Percentiles rank a stretch among this genome's conserved stretches.
Evolutionary conservation across 2,329 filamentous ascomycete genomes (phyloP).

Genomic region (Nectriaceae sp.): DNA sequence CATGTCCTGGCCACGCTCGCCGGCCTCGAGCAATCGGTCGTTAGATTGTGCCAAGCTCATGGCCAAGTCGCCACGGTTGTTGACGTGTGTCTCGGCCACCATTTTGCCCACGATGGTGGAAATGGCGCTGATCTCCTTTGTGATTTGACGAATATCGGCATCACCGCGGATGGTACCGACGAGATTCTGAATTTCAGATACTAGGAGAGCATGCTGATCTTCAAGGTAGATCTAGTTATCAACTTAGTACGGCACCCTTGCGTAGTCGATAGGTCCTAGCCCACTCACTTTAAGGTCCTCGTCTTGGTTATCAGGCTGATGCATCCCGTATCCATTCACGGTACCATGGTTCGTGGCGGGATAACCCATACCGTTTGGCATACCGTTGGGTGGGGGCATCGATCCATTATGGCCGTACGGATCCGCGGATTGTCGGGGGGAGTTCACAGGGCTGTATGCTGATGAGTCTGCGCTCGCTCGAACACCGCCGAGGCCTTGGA

Average conservation of each 20-base stretch:
- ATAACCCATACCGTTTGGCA: conserved; percentile 42
- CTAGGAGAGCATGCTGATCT: conserved; percentile 77
- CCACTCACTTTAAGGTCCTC: conserved; percentile 52
- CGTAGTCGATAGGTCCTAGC: not conserved
- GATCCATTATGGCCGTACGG: conserved; percentile 39
- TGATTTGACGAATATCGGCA: conserved; percentile 64
- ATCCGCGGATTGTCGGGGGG: conserved; percentile 61
- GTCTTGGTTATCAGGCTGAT: conserved; percentile 41
- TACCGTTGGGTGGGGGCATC: conserved; percentile 29
- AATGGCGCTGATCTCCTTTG: conserved; percentile 71
- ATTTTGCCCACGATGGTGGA: conserved; percentile 71
- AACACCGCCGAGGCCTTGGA: conserved; percentile 57
- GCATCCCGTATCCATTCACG: conserved; percentile 42
- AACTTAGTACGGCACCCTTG: conserved; percentile 6
- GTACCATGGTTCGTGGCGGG: conserved; percentile 35
- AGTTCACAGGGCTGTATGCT: conserved; percentile 72
- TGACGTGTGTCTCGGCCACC: conserved; percentile 63
- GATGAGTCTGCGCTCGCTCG: conserved; percentile 69
- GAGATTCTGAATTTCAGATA: conserved; percentile 80
- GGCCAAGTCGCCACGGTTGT: conserved; percentile 54
- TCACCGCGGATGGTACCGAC: conserved; percentile 71
- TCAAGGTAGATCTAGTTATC: conserved; percentile 70
- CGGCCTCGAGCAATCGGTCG: conserved; percentile 64
- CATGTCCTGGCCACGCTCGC: conserved; percentile 61
- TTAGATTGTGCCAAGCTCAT: conserved; percentile 63